Evolutionary conservation across 805 yeast species (phyloP).

Genomic region (Gaillardinia entomophila): DNA sequence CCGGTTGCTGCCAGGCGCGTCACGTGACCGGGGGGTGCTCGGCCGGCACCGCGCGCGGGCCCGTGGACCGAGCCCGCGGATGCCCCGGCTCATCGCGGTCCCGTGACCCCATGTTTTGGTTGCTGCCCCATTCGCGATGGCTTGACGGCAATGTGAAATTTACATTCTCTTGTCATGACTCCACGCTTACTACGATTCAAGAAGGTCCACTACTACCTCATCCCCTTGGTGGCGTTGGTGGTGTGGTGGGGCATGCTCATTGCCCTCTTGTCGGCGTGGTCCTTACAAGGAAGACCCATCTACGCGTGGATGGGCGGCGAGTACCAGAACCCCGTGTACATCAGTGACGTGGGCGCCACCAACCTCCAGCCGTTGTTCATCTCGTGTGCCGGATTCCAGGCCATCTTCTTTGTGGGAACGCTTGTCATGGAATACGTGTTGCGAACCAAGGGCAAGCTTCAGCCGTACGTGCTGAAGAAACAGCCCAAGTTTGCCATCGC

Average conservation of each 20-base stretch:
- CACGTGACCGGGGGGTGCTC: too few species aligned
- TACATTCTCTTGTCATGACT: too few species aligned
- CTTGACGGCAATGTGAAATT: too few species aligned
- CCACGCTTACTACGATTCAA: constrained; percentile 22
- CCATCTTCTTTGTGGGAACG: constrained; percentile 62
- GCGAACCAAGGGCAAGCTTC: constrained; percentile 50
- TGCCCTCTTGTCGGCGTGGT: constrained; percentile 75
- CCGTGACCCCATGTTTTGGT: too few species aligned
- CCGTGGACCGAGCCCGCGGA: too few species aligned
- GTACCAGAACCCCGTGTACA: constrained; percentile 53
- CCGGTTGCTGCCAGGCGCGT: too few species aligned
- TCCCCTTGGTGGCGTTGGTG: constrained; percentile 62
- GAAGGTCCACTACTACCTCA: constrained; percentile 43
- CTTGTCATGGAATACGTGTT: constrained; percentile 57
- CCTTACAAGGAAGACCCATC: constrained; percentile 70
- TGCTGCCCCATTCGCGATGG: too few species aligned
- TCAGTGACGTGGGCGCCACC: constrained; percentile 87
- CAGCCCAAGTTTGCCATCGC: constrained; percentile 42
- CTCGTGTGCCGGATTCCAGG: constrained; percentile 71
- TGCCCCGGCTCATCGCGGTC: too few species aligned
- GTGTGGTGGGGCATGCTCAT: constrained; percentile 93
- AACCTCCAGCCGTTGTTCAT: constrained; percentile 81
- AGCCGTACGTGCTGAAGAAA: constrained; percentile 41
- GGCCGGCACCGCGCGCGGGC: too few species aligned
- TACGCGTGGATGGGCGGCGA: constrained; percentile 47